These are phyloP conservation scores for Penicillium sp. DNA, from an alignment of 2,329 filamentous ascomycete species.

Conservation along the genomic window DNA sequence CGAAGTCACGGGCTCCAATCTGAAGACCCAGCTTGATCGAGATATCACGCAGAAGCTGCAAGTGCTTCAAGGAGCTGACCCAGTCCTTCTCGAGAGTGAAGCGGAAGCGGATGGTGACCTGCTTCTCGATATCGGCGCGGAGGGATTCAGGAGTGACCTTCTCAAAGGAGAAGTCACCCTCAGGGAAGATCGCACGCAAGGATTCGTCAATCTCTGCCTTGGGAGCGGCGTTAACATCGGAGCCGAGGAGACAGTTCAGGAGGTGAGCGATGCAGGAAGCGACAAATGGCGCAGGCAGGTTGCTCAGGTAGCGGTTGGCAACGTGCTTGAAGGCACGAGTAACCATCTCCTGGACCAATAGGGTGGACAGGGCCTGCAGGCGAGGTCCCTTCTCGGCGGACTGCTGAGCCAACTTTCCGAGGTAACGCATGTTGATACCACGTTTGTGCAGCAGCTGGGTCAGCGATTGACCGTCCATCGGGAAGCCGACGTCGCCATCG, in stretches of 20 bases:
- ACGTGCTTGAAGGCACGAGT: slow-evolving; percentile 95
- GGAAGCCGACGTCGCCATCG: slow-evolving; percentile 92
- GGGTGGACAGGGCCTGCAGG: slow-evolving; percentile 69
- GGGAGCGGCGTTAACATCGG: slow-evolving; percentile 71
- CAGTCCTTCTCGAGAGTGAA: slow-evolving; percentile 68
- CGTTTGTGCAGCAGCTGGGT: slow-evolving; percentile 89
- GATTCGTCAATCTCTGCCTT: slow-evolving; percentile 70
- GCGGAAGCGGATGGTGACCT: slow-evolving; percentile 71
- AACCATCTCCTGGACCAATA: slow-evolving; percentile 88
- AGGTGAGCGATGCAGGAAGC: slow-evolving; percentile 77
- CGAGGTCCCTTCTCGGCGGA: slow-evolving; percentile 65
- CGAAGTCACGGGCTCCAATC: slow-evolving; percentile 72
- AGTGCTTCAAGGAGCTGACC: slow-evolving; percentile 62
- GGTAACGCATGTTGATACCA: slow-evolving; percentile 92
- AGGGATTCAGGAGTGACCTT: slow-evolving; percentile 70
- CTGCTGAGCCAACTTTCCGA: slow-evolving; percentile 75
- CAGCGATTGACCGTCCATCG: slow-evolving; percentile 94
- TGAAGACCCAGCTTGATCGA: slow-evolving; percentile 87
- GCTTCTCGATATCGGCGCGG: slow-evolving; percentile 63
- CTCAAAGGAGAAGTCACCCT: slow-evolving; percentile 78
- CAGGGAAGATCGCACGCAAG: slow-evolving; percentile 71
- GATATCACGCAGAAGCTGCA: slow-evolving; percentile 86
- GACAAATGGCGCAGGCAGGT: slow-evolving; percentile 75
- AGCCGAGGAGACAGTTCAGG: slow-evolving; percentile 87
- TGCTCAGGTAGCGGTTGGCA: slow-evolving; percentile 71